phyloP scores from a whole-genome alignment of 2,329 filamentous ascomycete genomes.

The Cadophora sp. region DNA sequence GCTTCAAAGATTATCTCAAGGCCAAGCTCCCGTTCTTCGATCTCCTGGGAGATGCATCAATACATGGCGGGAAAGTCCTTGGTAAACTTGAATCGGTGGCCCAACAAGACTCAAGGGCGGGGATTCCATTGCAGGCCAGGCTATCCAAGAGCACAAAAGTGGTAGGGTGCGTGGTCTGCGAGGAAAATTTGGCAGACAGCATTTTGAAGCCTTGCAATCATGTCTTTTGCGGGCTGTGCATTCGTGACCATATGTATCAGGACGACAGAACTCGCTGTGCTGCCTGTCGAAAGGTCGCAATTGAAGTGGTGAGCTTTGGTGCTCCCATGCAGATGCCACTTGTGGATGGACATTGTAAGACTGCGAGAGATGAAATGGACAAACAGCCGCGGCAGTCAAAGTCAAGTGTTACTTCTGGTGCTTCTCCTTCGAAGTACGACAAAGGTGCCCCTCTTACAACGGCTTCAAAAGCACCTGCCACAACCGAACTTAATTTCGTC shows the following conservation, averaged over 20 bases:
- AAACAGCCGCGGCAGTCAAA: neutral
- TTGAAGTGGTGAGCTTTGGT: neutral
- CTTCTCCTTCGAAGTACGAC: neutral
- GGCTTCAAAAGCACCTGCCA: neutral
- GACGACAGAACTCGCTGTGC: neutral
- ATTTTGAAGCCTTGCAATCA: neutral
- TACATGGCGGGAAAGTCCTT: neutral
- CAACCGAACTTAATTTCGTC: neutral
- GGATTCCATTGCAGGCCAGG: neutral
- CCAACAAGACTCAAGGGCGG: neutral
- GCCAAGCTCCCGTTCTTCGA: neutral
- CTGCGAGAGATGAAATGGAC: neutral
- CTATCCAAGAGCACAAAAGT: neutral
- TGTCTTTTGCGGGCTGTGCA: neutral
- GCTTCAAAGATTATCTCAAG: neutral
- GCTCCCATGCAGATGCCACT: neutral
- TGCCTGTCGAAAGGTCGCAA: neutral
- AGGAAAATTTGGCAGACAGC: neutral
- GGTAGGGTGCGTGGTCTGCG: neutral
- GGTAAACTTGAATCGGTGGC: neutral
- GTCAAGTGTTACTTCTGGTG: no score
- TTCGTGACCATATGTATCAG: neutral
- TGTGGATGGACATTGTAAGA: neutral
- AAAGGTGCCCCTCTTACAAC: neutral
- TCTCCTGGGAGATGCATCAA: neutral